Base-by-base conservation (phyloP, 2,329 filamentous ascomycete species). In the Cytospora paraplurivora region DNA sequence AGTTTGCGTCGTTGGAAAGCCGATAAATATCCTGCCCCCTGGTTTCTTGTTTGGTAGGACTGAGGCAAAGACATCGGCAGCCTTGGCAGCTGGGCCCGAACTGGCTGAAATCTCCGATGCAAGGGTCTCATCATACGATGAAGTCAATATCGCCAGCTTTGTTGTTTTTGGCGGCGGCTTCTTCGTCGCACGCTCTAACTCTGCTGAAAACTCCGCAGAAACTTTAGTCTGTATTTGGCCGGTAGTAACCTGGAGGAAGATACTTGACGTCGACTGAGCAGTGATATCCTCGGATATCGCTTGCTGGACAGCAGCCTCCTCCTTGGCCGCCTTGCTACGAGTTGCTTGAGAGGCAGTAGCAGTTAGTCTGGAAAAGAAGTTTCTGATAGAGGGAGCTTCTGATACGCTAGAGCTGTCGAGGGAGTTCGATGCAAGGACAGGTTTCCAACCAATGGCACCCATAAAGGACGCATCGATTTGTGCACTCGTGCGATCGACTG, bases 1-100 rank as follows among this genome's bases (percentile, higher is more conserved):
- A 0, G 95, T 99, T 78, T 99, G 95, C 69, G 94, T 93, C 1
- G 95, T 99, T 3, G 95, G 94, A 72, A 99, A 99, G 0, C 95
- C 95, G 71, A 99, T 99, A 72, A 98, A 99, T 61, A 99, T 91
- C 59, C 92, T 88, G 7, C 95, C 95, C 10, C 86, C 86, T 0
- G 85, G 85, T 69, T 91, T 91, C 74, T 93, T 96, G 63, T 86
- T 92, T 2, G 95, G 95, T 6, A 98, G 78, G 1, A 99, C 93
- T 1, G 93, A 95, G 1, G 90, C 86, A 74, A 99, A 97, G 8
- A 99, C 88, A 72, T 97, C 92, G 1, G 85, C 82, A 3, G 85
- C 83, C 66, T 88, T 86, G 8, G 83, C 79, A 12, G 84, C 72
- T 17, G 77, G 74, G 7, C 75, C 78, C 1, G 77, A 73, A 19